Conservation (phyloP, 2,329 filamentous ascomycete genomes). For the Pleoardoris graminearum region DNA sequence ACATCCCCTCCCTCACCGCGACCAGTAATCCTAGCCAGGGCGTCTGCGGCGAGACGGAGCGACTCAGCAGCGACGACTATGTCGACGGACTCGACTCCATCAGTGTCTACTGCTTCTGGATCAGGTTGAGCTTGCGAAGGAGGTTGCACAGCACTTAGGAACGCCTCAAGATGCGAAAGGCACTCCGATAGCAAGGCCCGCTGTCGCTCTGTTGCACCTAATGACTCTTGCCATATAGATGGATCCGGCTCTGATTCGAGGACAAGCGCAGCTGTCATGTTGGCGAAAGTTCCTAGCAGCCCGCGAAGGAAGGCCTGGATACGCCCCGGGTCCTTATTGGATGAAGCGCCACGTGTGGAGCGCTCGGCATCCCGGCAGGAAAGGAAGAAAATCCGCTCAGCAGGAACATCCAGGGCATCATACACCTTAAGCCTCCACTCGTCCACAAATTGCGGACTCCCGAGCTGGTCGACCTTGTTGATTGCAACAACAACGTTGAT, state of each 20-base stretch:
- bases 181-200: slow-evolving; percentile 78
- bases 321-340: slow-evolving; percentile 59
- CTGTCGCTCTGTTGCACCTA: slow-evolving; percentile 91
- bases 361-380: slow-evolving; percentile 69
- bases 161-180: slow-evolving; percentile 70
- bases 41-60: slow-evolving; percentile 60
- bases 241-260: slow-evolving; percentile 57
- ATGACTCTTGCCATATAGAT: slow-evolving; percentile 75
- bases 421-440: slow-evolving; percentile 30
- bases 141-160: slow-evolving; percentile 61
- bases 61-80: slow-evolving; percentile 90
- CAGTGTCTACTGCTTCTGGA: slow-evolving; percentile 3
- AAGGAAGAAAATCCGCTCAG: slow-evolving; percentile 61
- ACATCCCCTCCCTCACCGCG: slow-evolving; percentile 84
- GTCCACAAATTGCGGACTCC: slow-evolving; percentile 32
- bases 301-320: slow-evolving; percentile 69
- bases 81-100: slow-evolving; percentile 62
- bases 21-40: slow-evolving; percentile 78
- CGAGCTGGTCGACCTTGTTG: slow-evolving; percentile 63
- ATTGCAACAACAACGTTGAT: slow-evolving; percentile 62
- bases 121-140: slow-evolving; percentile 4
- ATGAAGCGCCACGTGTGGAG: neutral
- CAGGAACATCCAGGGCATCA: slow-evolving; percentile 23
- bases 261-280: slow-evolving; percentile 64
- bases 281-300: slow-evolving; percentile 68